Evolutionary conservation across 2,329 filamentous ascomycete genomes (phyloP).

Genomic region (Mycocentrospora acerina): DNA sequence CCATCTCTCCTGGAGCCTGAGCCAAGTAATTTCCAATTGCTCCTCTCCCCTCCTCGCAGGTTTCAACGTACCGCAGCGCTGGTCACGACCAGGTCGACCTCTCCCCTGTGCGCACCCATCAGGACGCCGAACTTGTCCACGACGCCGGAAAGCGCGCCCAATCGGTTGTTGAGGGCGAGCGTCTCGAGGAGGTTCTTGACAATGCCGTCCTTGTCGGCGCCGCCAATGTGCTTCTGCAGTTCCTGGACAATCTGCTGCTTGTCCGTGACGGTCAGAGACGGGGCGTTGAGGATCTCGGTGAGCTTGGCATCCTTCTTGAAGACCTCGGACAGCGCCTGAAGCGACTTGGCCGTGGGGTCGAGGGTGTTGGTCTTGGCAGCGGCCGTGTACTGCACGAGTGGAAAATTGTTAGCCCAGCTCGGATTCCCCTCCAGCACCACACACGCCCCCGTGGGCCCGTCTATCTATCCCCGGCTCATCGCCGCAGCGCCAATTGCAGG

Average conservation of each 20-base stretch:
- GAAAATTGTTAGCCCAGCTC: constrained; percentile 29
- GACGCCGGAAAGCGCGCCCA: constrained; percentile 78
- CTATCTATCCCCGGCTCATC: constrained; percentile 24
- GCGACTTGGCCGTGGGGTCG: constrained; percentile 80
- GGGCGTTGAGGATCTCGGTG: constrained; percentile 70
- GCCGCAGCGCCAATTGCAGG: constrained; percentile 17
- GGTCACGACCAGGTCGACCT: constrained; percentile 90
- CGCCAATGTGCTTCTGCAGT: constrained; percentile 79
- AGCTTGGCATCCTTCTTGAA: constrained; percentile 86
- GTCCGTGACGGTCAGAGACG: constrained; percentile 75
- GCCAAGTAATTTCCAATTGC: too few species aligned
- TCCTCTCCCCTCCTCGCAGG: not conserved
- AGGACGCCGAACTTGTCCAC: constrained; percentile 83
- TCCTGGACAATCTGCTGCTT: constrained; percentile 85
- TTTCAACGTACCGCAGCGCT: constrained; percentile 73
- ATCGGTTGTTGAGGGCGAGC: constrained; percentile 94
- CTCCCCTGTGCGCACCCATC: constrained; percentile 85
- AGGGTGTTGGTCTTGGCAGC: constrained; percentile 84
- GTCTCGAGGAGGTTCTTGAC: constrained; percentile 92
- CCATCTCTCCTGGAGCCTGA: not conserved
- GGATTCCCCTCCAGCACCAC: not conserved
- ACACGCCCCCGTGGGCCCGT: too few species aligned
- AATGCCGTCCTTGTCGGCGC: constrained; percentile 70
- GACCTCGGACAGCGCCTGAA: constrained; percentile 69
- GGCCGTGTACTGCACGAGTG: constrained; percentile 77